Base-by-base conservation (phyloP, 129 eudicot genomes). In the Ambrosia artemisiifolia region DNA sequence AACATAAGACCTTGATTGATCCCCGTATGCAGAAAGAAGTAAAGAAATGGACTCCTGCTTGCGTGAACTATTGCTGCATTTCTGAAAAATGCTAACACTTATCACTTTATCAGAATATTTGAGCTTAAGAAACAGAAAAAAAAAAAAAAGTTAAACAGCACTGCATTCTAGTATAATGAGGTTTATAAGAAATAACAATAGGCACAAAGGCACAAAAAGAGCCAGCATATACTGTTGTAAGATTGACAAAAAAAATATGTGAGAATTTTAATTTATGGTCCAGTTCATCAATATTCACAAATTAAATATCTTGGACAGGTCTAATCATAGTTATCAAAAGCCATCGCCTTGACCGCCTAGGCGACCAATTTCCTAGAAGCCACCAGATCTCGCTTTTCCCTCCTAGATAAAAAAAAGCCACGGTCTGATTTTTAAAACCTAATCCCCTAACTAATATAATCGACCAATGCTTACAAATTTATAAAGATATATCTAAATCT, bases 11-110 rank as follows among this genome's bases (percentile, higher is more conserved):
- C 92, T 80, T 79, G 74, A 59, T 66, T 75, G 82, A 80, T 70
- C 77, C 73, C 46, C 76, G 77, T 82, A 82, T 68, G 89, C 75
- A 33, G 91, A 84, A 67, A 84, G 73, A 77, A 93, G 87, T 77
- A 72, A 34, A 18, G 80, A 81, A 82, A 90, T 81, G 43, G 70
- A 56, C 16, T 85, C 92, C 71, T 87, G 89, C 81, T 93, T 93
- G 67, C 85, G 82, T 71, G 83, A 74, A 56, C 86, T 86, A 49
- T 69, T 76, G 56, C 54, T 83, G 77, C 77, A 51, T 77, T 83
- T 88, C 97, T 83, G 79, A 66, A 65, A 33, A 32, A 72, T 60
- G 68, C 35, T 9, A 36, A 61, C 49, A 79, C 11, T 42, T 55
- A 30, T 57, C 53, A 65, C 74, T 11, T 42, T 55, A 30, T 67